Conservation (phyloP, 2,329 filamentous ascomycete species). For the Mycosphaerelloides madeirae region DNA sequence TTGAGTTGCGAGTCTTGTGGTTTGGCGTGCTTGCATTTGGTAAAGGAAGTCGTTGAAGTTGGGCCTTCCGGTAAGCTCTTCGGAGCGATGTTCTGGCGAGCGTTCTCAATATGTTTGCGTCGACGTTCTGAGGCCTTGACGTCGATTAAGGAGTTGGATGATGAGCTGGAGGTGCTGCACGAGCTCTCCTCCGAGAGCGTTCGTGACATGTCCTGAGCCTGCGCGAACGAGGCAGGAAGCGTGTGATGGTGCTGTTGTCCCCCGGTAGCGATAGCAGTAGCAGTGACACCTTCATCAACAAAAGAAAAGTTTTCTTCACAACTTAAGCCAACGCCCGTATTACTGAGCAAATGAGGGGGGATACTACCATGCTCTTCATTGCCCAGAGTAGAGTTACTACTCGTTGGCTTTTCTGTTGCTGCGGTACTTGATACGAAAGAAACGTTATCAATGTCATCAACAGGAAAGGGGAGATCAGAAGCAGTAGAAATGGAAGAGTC, state of each 20-base stretch:
- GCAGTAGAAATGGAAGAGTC: slow-evolving; percentile 36
- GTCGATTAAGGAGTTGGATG: slow-evolving; percentile 13
- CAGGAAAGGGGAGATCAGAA: slow-evolving; percentile 26
- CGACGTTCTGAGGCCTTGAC: slow-evolving; percentile 24
- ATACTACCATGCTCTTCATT: slow-evolving; percentile 19
- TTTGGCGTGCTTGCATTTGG: slow-evolving; percentile 2
- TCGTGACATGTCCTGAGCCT: slow-evolving; percentile 23
- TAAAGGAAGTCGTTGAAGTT: slow-evolving; percentile 2
- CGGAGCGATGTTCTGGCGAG: slow-evolving; percentile 23
- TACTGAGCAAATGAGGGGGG: slow-evolving; percentile 22
- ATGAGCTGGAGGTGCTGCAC: slow-evolving; percentile 8
- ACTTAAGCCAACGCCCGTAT: slow-evolving; percentile 25
- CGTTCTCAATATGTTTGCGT: slow-evolving; percentile 30
- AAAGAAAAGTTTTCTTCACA: slow-evolving; percentile 20
- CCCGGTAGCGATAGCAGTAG: slow-evolving; percentile 12
- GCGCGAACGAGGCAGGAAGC: slow-evolving; percentile 10
- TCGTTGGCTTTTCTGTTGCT: slow-evolving; percentile 20
- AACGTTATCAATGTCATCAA: slow-evolving; percentile 21
- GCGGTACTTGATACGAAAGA: slow-evolving; percentile 21
- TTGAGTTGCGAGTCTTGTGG: background rate
- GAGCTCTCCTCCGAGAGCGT: slow-evolving; percentile 20
- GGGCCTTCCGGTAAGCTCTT: slow-evolving; percentile 20
- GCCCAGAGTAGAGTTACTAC: slow-evolving; percentile 23
- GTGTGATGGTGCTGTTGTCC: slow-evolving; percentile 11
- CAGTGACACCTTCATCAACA: slow-evolving; percentile 20